Base-by-base conservation (phyloP, 768 basidiomycete species). In the Tephrocybe sp. region DNA sequence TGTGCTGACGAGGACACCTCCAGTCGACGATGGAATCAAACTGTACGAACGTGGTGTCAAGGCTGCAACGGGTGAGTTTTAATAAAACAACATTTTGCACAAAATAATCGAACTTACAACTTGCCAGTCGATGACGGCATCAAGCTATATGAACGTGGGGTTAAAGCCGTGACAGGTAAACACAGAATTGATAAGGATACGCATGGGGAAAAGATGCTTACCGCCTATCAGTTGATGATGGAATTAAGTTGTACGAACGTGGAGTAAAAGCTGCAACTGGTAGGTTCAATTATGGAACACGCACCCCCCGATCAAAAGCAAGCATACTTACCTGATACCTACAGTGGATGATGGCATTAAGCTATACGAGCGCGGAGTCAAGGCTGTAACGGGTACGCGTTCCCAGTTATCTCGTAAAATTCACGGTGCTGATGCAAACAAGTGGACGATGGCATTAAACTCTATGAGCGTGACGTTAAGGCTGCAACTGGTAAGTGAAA, bases 41-140 rank as follows among this genome's bases (percentile, higher is more conserved):
- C 47, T 48, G 14, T 48, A 48, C 30, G 47, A 39, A n/a, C 47
- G 47, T 31, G 47, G 47, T 9, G 47, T 48, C 34, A 48, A 48
- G 38, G 47, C 47, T 22, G 47, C 14, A 14, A 48, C 47, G 10
- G 47, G 47, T 48, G 14, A 45, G 17, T 26, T 26, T 26, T 7
- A 26, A 12, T 14, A 23, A 23, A 11, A 9, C 5, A 19, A 4
- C 12, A 19, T 23, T 39, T 5, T 19, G 12, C 9, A 41, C 5
- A 20, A 20, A 20, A 20, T 20, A 16, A 23, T 13, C 1, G 5
- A 23, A 41, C 17, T 36, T 20, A 46, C 45, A 6, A 46, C 12
- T 19, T 13, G 6, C 3, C 8, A 47, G 45, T 47, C 16, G 45
- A 47, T 19, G 45, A 47, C 19, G 45, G 45, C 10, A 47, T 47